These are phyloP conservation scores for Picochlorum sp. DNA, from an alignment of 139 green algal genomes.

Conservation along the genomic window DNA sequence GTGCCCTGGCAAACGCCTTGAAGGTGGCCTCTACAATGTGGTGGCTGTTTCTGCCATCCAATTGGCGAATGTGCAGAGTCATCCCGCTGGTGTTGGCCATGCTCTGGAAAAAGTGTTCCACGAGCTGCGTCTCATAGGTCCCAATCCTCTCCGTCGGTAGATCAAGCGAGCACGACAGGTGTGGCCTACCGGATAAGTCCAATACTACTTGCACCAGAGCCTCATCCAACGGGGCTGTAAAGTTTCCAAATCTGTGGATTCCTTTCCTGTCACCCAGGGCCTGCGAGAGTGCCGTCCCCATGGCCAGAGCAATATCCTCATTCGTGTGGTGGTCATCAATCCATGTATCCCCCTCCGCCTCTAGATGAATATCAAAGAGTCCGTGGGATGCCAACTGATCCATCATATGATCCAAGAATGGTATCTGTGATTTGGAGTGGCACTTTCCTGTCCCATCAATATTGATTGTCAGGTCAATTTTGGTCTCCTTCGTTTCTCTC, in stretches of 20 bases:
- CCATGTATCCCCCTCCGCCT: slow-evolving; percentile 81
- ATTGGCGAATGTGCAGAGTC: slow-evolving; percentile 83
- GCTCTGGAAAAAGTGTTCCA: slow-evolving; percentile 96
- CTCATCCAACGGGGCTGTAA: slow-evolving; percentile 87
- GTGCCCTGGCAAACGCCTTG: slow-evolving; percentile 94
- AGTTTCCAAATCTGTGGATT: slow-evolving; percentile 93
- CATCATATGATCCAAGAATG: slow-evolving; percentile 99
- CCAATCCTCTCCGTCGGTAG: slow-evolving; percentile 88
- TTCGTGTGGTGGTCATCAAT: slow-evolving; percentile 99
- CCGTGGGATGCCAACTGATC: slow-evolving; percentile 90
- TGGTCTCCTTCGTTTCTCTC: slow-evolving; percentile 88
- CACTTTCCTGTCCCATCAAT: slow-evolving; percentile 87
- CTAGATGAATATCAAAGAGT: slow-evolving; percentile 73
- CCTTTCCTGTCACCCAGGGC: slow-evolving; percentile 89
- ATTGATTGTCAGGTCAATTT: slow-evolving; percentile 80
- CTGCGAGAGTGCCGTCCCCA: slow-evolving; percentile 56
- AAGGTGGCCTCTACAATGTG: slow-evolving; percentile 99
- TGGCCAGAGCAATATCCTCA: slow-evolving; percentile 87
- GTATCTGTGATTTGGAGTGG: slow-evolving; percentile 47
- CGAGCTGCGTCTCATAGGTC: slow-evolving; percentile 88
- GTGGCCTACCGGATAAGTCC: slow-evolving; percentile 89
- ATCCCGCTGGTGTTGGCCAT: slow-evolving; percentile 87
- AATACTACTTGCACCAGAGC: slow-evolving; percentile 82
- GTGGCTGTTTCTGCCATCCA: slow-evolving; percentile 90
- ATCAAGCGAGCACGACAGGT: slow-evolving; percentile 60